Evolutionary conservation across 1,284 basidiomycete species (phyloP), one percentile per base, ranked within the genome.

Genomic region (Cutaneotrichosporon sp.): DNA sequence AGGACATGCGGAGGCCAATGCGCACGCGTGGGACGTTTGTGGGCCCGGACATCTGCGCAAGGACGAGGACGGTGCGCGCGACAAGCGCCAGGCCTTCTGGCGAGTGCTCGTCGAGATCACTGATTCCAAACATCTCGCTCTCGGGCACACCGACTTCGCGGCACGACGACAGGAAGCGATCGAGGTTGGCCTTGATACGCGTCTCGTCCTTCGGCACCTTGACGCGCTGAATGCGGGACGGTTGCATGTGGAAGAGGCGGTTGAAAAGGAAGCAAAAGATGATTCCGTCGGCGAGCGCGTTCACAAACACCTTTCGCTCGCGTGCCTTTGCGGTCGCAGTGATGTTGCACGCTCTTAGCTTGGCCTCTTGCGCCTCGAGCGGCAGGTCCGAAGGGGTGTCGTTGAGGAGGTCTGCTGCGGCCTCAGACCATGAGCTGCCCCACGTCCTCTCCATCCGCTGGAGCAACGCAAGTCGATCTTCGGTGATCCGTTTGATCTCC

Each of bases 231-330:
- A 78, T 74, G 36, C 70, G 73, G 7, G 71, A 68, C 2, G 72
- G 70, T 36, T 73, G 70, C 56, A 72, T 58, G 3, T 73, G 74
- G 64, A 75, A 76, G 18, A 75, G 70, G 38, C 73, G 71, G 62
- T 77, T 77, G 55, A 76, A 64, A 1, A 76, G 70, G 65, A 91
- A 88, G 86, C 91, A 93, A 26, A 95, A 84, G 32, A 94, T 85
- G 76, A 88, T 89, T 2, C 92, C 92, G 81, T 95, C 92, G 70
- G 86, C 82, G 65, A 93, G 76, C 1, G 89, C 87, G 63, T 90
- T 89, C 55, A 84, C 84, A 73, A 93, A 92, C 40, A 86, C 77
- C 64, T 83, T 85, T 66, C 81, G 72, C 78, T 93, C 90, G 69
- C 87, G 83, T 69, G 91, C 89, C 76, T 90, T 90, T 36, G 87